Conservation (phyloP, 192 early-diverging fungal genomes). For the Cetraspora pellucida region DNA sequence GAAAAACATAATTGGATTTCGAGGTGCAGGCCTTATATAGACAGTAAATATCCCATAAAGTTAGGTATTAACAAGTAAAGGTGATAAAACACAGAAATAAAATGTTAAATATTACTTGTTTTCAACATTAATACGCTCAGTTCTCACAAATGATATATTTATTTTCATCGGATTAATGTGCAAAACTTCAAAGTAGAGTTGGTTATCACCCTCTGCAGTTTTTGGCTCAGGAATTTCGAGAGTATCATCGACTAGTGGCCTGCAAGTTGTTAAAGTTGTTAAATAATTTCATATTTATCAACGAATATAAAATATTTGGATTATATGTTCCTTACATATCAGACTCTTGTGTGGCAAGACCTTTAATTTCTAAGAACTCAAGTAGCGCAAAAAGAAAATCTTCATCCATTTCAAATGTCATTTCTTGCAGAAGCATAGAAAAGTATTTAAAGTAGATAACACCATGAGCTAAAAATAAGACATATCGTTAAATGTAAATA, state of each 20-base stretch:
- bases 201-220: constrained; percentile 64
- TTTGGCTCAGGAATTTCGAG: constrained; percentile 74
- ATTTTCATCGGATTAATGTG: constrained; percentile 93
- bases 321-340: constrained; percentile 46
- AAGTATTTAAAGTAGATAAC: constrained; percentile 96
- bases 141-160: constrained; percentile 94
- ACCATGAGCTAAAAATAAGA: constrained; percentile 70
- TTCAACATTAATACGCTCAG: constrained; percentile 67
- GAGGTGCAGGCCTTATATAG: constrained; percentile 41
- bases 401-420: constrained; percentile 94
- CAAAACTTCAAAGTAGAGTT: constrained; percentile 93
- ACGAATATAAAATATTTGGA: background rate
- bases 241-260: constrained; percentile 52
- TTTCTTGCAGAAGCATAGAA: constrained; percentile 87
- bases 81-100: background rate
- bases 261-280: constrained; percentile 20
- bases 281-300: background rate
- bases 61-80: background rate
- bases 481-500: background rate
- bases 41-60: constrained; percentile 31
- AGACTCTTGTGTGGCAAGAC: constrained; percentile 44
- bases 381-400: constrained; percentile 85
- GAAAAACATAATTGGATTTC: constrained; percentile 63
- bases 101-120: constrained; percentile 49
- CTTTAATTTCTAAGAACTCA: constrained; percentile 85